A percentile compares a stretch with the other conserved stretches of the same genome.
These are phyloP conservation scores for Fusarium denticulatum DNA, from an alignment of 2,329 filamentous ascomycete species.

Conservation along the genomic window DNA sequence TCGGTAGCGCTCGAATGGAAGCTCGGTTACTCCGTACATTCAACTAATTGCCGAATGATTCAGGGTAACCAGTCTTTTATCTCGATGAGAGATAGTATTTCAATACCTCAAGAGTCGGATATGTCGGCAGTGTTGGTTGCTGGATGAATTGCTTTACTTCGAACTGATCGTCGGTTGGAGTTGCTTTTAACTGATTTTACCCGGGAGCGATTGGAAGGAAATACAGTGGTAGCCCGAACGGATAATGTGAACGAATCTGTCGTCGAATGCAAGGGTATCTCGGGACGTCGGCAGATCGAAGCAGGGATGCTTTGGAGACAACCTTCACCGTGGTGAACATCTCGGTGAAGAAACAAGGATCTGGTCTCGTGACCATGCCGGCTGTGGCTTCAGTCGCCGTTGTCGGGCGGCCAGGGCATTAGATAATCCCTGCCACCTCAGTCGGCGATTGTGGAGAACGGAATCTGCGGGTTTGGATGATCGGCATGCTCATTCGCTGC, in stretches of 20 bases:
- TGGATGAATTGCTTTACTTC: background rate
- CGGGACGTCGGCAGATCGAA: conserved; percentile 28
- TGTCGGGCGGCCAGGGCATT: conserved; percentile 10
- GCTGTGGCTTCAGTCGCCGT: conserved; percentile 7
- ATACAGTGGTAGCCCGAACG: background rate
- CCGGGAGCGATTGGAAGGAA: conserved; percentile 11
- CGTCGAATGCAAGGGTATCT: conserved; percentile 15
- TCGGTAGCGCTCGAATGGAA: conserved; percentile 36
- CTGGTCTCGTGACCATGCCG: conserved; percentile 15
- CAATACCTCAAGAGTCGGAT: background rate
- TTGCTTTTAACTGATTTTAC: conserved; percentile 5
- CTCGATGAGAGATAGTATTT: background rate
- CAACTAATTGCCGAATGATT: background rate
- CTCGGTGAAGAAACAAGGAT: background rate
- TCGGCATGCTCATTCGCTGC: conserved; percentile 29
- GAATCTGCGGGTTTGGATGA: conserved; percentile 3
- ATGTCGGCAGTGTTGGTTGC: conserved; percentile 2
- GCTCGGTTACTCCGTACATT: conserved; percentile 11
- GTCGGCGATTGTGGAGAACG: conserved; percentile 8
- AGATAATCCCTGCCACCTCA: conserved; percentile 22
- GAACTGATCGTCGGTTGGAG: background rate
- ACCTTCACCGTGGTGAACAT: conserved; percentile 23
- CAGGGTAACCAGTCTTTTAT: background rate
- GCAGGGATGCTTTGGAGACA: background rate
- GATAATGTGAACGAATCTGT: conserved; percentile 7